Percentiles rank a stretch among this genome's conserved stretches.
Conservation (phyloP, 352 stramenopile genomes). For the Globisporangium nunn region DNA sequence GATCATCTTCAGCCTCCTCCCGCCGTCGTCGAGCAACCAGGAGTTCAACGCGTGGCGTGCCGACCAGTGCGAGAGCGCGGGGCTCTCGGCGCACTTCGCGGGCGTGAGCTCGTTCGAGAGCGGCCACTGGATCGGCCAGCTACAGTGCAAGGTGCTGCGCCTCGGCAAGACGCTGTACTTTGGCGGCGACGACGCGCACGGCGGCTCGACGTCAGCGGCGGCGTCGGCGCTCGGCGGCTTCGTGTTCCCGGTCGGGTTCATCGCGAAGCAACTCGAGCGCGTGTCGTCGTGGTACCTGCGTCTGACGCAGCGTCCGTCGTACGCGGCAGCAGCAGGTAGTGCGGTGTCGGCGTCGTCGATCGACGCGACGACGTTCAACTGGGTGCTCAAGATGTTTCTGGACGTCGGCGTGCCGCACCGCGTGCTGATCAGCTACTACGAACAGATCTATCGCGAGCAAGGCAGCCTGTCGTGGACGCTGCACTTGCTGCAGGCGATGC, state of each 20-base stretch:
- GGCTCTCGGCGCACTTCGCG: conserved; percentile 34
- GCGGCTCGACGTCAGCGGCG: conserved; percentile 25
- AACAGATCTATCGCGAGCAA: conserved; percentile 72
- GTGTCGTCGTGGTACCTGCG: conserved; percentile 75
- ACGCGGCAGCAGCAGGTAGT: conserved; percentile 18
- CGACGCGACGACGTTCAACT: conserved; percentile 70
- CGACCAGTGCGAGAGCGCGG: conserved; percentile 54
- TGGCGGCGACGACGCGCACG: conserved; percentile 43
- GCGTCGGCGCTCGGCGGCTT: conserved; percentile 31
- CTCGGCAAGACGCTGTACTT: conserved; percentile 69
- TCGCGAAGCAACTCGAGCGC: conserved; percentile 68
- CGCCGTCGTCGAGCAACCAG: conserved; percentile 42
- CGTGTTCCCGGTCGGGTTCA: conserved; percentile 71
- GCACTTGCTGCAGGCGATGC: conserved; percentile 70
- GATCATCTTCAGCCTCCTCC: conserved; percentile 68
- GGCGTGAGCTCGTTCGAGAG: conserved; percentile 57
- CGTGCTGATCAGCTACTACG: conserved; percentile 69
- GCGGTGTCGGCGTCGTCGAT: conserved; percentile 41
- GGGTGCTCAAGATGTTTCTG: conserved; percentile 75
- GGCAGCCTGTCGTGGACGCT: conserved; percentile 53
- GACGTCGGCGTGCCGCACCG: conserved; percentile 75
- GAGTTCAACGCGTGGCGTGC: conserved; percentile 75
- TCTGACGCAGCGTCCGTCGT: conserved; percentile 44
- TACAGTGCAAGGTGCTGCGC: conserved; percentile 69
- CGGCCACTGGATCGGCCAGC: conserved; percentile 72